Base-by-base conservation (phyloP, 768 basidiomycete genomes). In the Hygrocybe coccinea region DNA sequence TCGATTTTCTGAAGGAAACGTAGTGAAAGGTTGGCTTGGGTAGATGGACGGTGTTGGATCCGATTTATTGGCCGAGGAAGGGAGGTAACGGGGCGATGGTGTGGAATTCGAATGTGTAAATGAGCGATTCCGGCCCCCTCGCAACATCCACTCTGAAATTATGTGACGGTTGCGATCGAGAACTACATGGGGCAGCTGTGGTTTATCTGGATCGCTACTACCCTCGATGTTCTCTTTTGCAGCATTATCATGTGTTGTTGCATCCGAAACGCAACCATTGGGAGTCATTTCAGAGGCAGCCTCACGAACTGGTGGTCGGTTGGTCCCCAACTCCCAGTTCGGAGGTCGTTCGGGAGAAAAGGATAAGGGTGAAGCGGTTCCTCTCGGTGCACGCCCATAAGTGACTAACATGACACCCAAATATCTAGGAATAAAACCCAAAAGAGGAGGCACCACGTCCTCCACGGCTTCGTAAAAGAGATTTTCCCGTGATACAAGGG, bases 361-460 rank as follows among this genome's bases (percentile, higher is more conserved):
- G 19, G 59, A 60, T 49, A 55, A 64, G 33, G 61, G 60, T 35
- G 62, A 62, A 36, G 65, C 60, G 15, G 68, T 63, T 11, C 69
- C 64, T 63, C 78, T 84, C 12, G 79, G 73, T 38, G 92, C 89
- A 12, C 87, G 82, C 22, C 97, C 85, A 67, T 98, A 98, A 51
- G 88, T 95, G 63, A 99, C 95, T 39, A 98, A 81, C 93, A 99
- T 97, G 53, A 99, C 97, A 21, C 97, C 97, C 14, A 99, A 79
- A 70, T 99, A 99, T 43, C 95, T 87, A n/a, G 97, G 97, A 57
- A 97, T 97, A 65, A 92, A 99, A 12, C 82, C 87, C 3, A 98
- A 79, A 8, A 99, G 78, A 3, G 91, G 93, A 0, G 97, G 95
- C 0, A 91, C 91, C 64, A 93, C 91, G 24, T 86, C 82, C 68